phyloP scores from a whole-genome alignment of 768 basidiomycete genomes.

The Auricularia heimuer region DNA sequence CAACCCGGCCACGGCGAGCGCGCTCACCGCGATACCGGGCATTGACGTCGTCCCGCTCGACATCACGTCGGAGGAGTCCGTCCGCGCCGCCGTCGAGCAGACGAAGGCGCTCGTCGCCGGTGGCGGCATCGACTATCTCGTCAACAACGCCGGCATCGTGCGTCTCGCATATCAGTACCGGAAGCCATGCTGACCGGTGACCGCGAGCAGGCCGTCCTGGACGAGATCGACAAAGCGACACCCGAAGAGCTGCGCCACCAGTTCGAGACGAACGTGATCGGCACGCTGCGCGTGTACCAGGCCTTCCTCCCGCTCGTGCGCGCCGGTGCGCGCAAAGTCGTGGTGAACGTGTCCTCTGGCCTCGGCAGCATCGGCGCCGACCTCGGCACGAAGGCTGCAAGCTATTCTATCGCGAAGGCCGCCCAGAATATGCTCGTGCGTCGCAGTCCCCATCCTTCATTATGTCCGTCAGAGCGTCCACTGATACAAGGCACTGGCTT shows the following conservation, averaged over 20 bases:
- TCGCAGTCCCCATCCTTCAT: background rate
- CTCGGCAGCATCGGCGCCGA: constrained; percentile 26
- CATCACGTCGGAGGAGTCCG: constrained; percentile 17
- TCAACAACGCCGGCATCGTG: constrained; percentile 1
- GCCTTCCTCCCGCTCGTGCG: constrained; percentile 26
- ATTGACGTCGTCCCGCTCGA: constrained; percentile 26
- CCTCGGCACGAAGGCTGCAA: constrained; percentile 18
- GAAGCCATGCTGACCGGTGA: background rate
- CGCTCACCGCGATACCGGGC: constrained; percentile 16
- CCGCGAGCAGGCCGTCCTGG: background rate
- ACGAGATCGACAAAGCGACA: constrained; percentile 10
- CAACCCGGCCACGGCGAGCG: constrained; percentile 12
- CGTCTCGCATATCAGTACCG: background rate
- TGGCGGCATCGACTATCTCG: background rate
- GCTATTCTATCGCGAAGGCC: constrained; percentile 29
- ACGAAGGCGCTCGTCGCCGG: constrained; percentile 6
- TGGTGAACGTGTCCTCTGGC: constrained; percentile 24
- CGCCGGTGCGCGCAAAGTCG: constrained; percentile 19
- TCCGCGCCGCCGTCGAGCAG: constrained; percentile 16
- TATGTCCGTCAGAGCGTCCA: too few species aligned
- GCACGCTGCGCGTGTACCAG: constrained; percentile 26
- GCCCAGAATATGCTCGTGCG: constrained; percentile 33
- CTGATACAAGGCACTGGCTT: too few species aligned
- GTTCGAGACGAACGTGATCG: constrained; percentile 25
- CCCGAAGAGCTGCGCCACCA: constrained; percentile 14